phyloP scores from a whole-genome alignment of 148 eudicot species.

The Polygonum aviculare region DNA sequence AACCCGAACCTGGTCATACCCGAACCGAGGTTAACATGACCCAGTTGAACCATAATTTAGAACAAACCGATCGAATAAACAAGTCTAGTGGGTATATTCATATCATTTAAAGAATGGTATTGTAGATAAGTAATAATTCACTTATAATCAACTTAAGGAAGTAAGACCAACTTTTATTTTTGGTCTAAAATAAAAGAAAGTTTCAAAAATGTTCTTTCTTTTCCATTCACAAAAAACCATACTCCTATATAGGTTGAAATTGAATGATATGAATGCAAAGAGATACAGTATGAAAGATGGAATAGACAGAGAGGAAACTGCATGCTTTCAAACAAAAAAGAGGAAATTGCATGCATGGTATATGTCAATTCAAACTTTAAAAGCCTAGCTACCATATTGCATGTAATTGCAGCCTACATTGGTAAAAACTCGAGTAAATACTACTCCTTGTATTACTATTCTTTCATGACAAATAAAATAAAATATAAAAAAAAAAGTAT shows the following conservation, averaged over 20 bases:
- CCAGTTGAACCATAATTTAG: too few relatives aligned
- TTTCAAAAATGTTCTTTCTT: background rate
- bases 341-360: background rate
- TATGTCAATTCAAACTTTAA: background rate
- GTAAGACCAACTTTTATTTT: too few relatives aligned
- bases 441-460: background rate
- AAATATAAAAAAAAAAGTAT: too few relatives aligned
- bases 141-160: too few relatives aligned
- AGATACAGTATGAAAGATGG: background rate
- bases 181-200: background rate
- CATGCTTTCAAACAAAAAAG: background rate
- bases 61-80: too few relatives aligned
- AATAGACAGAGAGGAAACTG: background rate
- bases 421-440: background rate
- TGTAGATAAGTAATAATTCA: too few relatives aligned
- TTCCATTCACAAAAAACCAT: background rate
- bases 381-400: background rate
- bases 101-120: too few relatives aligned
- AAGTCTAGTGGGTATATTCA: too few relatives aligned
- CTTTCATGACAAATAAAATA: too few relatives aligned
- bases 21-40: too few relatives aligned
- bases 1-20: too few relatives aligned
- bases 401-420: slow-evolving; percentile 10
- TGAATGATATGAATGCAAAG: background rate
- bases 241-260: background rate